phyloP scores from a whole-genome alignment of 371 early-diverging fungal genomes.

The Dinochytrium kinnereticum region DNA sequence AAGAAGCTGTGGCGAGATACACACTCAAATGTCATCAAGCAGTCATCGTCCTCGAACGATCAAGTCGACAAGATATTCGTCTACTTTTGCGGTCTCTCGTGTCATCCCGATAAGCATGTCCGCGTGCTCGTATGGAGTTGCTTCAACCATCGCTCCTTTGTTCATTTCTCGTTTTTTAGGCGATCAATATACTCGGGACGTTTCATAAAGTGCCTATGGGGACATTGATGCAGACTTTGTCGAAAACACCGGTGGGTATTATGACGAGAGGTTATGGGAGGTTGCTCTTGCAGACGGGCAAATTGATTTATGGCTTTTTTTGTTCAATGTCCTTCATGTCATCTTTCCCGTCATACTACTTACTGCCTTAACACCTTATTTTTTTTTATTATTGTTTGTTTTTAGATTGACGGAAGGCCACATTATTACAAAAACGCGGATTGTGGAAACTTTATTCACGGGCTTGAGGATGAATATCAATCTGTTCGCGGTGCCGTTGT shows the following conservation, averaged over 20 bases:
- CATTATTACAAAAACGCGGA: slow-evolving; percentile 7
- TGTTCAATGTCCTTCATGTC: too few relatives aligned
- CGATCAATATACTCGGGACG: slow-evolving; percentile 11
- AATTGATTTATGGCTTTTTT: too few relatives aligned
- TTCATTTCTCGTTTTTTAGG: neutral
- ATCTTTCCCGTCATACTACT: too few relatives aligned
- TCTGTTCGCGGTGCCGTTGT: slow-evolving; percentile 86
- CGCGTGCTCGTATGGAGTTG: neutral
- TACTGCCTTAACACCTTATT: too few relatives aligned
- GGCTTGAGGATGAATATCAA: slow-evolving; percentile 88
- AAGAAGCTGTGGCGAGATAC: neutral
- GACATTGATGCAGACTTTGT: slow-evolving; percentile 5
- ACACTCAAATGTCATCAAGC: neutral
- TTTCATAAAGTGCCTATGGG: slow-evolving; percentile 8
- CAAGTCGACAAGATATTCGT: slow-evolving; percentile 3
- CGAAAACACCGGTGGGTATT: neutral
- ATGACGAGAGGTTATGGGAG: too few relatives aligned
- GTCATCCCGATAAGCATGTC: neutral
- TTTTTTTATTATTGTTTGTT: too few relatives aligned
- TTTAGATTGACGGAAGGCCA: neutral
- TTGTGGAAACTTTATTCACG: slow-evolving; percentile 91
- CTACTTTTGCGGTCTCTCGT: slow-evolving; percentile 1
- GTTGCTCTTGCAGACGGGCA: neutral
- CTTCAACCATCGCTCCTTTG: neutral
- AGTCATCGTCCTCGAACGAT: neutral